A percentile compares a stretch with the other conserved stretches of the same genome.
Conservation (phyloP, 1,139 yeast species). For the Zygosaccharomyces pseudobailii region DNA sequence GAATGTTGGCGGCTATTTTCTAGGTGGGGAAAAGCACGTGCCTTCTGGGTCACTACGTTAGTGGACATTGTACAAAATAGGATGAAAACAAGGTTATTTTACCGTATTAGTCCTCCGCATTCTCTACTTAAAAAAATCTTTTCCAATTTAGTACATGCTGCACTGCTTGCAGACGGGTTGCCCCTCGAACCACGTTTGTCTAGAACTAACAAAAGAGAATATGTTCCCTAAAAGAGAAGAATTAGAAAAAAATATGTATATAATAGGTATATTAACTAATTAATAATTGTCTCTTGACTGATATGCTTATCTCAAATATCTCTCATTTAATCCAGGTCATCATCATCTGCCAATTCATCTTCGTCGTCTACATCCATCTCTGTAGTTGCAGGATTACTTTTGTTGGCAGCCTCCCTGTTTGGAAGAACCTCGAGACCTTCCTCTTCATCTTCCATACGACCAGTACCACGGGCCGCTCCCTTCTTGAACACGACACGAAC, state of each 20-base stretch:
- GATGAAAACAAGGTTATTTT: too few species aligned
- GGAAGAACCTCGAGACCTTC: slow-evolving; percentile 76
- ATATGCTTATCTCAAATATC: background rate
- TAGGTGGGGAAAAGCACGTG: too few species aligned
- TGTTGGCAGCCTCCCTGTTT: slow-evolving; percentile 58
- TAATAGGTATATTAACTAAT: background rate
- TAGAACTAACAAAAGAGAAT: too few species aligned
- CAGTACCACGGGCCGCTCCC: slow-evolving; percentile 75
- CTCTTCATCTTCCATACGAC: slow-evolving; percentile 49
- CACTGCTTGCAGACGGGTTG: too few species aligned
- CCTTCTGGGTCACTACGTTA: too few species aligned
- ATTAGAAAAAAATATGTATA: background rate
- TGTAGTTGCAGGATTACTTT: slow-evolving; percentile 54
- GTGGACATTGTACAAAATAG: too few species aligned
- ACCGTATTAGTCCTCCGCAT: too few species aligned
- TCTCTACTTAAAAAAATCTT: too few species aligned
- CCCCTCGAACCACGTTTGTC: too few species aligned
- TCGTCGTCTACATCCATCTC: slow-evolving; percentile 45
- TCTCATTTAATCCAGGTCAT: slow-evolving; percentile 6
- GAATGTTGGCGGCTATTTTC: background rate
- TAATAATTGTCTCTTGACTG: background rate
- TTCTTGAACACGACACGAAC: slow-evolving; percentile 57
- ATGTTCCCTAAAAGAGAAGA: too few species aligned
- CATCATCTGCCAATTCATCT: slow-evolving; percentile 29
- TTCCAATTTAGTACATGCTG: too few species aligned